These are phyloP conservation scores for Curvularia sp. DNA, from an alignment of 2,329 filamentous ascomycete genomes.

Conservation along the genomic window DNA sequence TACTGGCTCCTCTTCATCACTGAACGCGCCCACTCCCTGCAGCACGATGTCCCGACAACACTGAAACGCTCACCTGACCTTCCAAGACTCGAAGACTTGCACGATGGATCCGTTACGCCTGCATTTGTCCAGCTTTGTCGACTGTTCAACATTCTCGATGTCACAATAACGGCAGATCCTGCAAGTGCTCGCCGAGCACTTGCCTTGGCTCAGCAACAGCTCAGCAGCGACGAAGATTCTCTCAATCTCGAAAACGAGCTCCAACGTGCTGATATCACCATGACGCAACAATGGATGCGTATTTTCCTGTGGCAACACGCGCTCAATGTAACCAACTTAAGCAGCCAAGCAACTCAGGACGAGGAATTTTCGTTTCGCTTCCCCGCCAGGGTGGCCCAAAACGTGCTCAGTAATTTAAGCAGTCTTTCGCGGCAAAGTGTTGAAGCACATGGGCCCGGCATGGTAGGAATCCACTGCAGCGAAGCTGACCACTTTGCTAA, in stretches of 20 bases:
- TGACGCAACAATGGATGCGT: constrained; percentile 51
- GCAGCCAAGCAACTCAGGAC: constrained; percentile 34
- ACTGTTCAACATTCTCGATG: constrained; percentile 46
- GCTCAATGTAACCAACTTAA: constrained; percentile 45
- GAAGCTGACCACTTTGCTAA: constrained; percentile 2
- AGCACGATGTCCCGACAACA: constrained; percentile 46
- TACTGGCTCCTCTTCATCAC: constrained; percentile 50
- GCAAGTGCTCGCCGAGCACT: constrained; percentile 39
- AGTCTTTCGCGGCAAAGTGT: constrained; percentile 43
- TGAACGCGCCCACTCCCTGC: constrained; percentile 46
- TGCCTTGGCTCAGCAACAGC: constrained; percentile 43
- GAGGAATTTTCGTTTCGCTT: constrained; percentile 49
- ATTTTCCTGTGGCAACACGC: constrained; percentile 50
- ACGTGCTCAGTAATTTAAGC: constrained; percentile 40
- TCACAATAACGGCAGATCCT: constrained; percentile 46
- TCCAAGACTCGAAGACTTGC: constrained; percentile 38
- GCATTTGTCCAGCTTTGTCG: constrained; percentile 47
- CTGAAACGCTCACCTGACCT: constrained; percentile 42
- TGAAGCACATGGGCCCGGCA: constrained; percentile 48
- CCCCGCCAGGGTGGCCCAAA: constrained; percentile 46
- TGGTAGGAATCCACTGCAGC: constrained; percentile 31
- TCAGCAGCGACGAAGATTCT: constrained; percentile 39
- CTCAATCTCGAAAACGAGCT: constrained; percentile 45
- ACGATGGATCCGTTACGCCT: constrained; percentile 43
- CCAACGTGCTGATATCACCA: constrained; percentile 48